Evolutionary conservation across 768 basidiomycete genomes (phyloP), one percentile per base, ranked within the genome.

Genomic region (Clavulina sp.): DNA sequence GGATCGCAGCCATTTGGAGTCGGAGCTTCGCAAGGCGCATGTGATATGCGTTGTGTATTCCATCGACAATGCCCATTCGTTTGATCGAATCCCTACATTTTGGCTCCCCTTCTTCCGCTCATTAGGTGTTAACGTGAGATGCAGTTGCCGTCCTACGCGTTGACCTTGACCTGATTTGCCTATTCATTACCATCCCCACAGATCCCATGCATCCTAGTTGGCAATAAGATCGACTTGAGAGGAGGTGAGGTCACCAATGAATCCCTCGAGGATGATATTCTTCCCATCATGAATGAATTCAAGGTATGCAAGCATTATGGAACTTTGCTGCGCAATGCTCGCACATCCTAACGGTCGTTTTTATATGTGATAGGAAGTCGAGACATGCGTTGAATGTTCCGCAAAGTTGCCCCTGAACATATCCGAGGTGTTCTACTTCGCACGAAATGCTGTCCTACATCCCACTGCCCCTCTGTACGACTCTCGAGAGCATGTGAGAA

Each of bases 261-360:
- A 62, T 87, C 84, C 2, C 67, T 99, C 54, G 89, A 93, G 65
- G 88, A 84, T 55, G 93, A 97, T 66, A 92, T 97, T 57, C 66
- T 84, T 52, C 93, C 93, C 29, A 89, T 99, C 51, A 99, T 97
- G 93, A 80, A 83, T 58, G 93, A 97, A 65, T 99, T 93, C 78
- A 99, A 99, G 77, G 91, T 81, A 52, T 18, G 36, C 40, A 36
- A 30, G 5, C n/a, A n/a, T n/a, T n/a, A n/a, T n/a, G n/a, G 31
- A 18, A 16, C 13, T n/a, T 28, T 18, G 49, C 18, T 33, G 19
- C 16, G 16, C 32, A 18, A 49, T 19, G 34, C 24, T 46, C 26
- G 43, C 26, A 24, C 13, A 28, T 46, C 16, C 7, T 38, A 38
- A 38, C 34, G 7, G 28, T 49, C 6, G 6, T 33, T 16, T 33